Base-by-base conservation (phyloP, 352 stramenopile genomes). In the Pythium folliculosum region DNA sequence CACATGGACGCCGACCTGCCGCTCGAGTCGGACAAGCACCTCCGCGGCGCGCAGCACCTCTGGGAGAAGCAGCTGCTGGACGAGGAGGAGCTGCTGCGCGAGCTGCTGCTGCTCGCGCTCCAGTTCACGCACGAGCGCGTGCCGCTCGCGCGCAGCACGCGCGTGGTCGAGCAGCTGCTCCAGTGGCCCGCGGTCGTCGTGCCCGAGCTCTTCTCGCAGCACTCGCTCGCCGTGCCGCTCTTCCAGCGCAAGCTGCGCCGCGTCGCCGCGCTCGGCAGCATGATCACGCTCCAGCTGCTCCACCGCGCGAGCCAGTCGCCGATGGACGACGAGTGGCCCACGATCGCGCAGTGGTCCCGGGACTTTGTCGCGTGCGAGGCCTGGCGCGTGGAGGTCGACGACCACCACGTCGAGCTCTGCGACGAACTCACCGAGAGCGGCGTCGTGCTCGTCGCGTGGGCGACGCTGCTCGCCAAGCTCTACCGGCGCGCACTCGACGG, bases 31-130 rank as follows among this genome's bases (percentile, higher is more conserved):
- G 66, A 70, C 47, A 58, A 40, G 3, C 48, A 59, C 9, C 47
- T 70, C 32, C 63, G 63, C 12, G 53, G 10, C 17, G 81, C 81
- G 14, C 77, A 83, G 43, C 71, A 74, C 35, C 32, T 49, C 21
- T 90, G 81, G 80, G 81, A 90, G 54, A 52, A 81, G 45, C 84
- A 92, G 63, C 64, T 89, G 16, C 54, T 90, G 10, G 47, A 86
- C 30, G 84, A 92, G 63, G 80, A 86, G 35, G 69, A 70, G n/a
- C 59, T 92, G 22, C 52, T 90, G 62, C 67, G 84, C 40, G 78
- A 92, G 35, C 56, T 90, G 64, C 57, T 89, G 47, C 45, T 92
- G 63, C 54, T 90, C 10, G 76, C 71, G 8, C 64, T 90, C 5
- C 73, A 81, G 35, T 54, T 62, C 21, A 81, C 76, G 10, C 77